A percentile compares a stretch with the other conserved stretches of the same genome.
Conservation (phyloP, 169 alveolate genomes). For the Eimeria necatrix region DNA sequence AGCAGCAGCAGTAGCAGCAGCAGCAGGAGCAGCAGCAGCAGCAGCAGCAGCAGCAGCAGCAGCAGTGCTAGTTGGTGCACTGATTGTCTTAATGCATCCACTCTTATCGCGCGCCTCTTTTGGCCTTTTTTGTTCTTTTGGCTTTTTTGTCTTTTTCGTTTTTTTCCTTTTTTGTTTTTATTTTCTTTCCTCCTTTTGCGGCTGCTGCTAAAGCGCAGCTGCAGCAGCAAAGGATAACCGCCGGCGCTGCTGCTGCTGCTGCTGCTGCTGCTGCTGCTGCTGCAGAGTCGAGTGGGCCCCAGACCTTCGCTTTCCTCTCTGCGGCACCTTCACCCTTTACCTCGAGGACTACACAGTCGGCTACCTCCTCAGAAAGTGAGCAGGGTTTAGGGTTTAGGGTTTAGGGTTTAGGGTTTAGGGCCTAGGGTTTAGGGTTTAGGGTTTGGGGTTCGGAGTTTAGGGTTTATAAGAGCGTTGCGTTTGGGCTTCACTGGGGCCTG, state of each 20-base stretch:
- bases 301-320: constrained; percentile 92
- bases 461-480: background rate
- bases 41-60: too few species aligned
- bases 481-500: background rate
- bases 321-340: constrained; percentile 93
- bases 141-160: too few species aligned
- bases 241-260: background rate
- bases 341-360: constrained; percentile 97
- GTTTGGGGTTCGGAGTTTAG: background rate
- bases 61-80: too few species aligned
- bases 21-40: too few species aligned
- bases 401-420: background rate
- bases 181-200: too few species aligned
- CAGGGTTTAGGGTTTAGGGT: constrained; percentile 28
- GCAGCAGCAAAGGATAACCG: too few species aligned
- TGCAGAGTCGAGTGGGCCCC: constrained; percentile 91
- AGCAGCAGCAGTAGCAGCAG: too few species aligned
- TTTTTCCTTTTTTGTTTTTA: too few species aligned
- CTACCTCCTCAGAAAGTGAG: constrained; percentile 91
- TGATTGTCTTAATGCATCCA: too few species aligned
- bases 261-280: background rate
- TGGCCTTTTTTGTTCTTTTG: too few species aligned
- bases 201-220: too few species aligned
- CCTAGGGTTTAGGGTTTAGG: constrained; percentile 15
- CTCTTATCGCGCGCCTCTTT: too few species aligned